Conservation (phyloP, 257 asterid species). For the Primulina eburnea region DNA sequence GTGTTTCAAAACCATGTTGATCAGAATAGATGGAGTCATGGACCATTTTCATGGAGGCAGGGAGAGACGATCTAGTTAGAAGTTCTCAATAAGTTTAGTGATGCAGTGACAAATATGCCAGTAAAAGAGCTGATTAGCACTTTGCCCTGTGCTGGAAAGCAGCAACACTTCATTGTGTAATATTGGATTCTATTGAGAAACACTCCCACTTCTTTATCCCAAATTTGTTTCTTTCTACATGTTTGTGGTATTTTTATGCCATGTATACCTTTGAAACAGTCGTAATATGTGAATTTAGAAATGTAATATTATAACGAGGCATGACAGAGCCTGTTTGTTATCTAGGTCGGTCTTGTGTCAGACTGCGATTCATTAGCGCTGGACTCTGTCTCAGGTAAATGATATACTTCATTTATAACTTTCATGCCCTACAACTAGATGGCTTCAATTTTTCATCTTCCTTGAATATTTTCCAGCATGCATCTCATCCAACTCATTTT, state of each 20-base stretch:
- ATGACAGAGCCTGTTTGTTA: slow-evolving; percentile 23
- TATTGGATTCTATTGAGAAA: not conserved
- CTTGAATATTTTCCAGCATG: not conserved
- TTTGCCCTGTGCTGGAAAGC: not conserved
- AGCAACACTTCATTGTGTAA: slow-evolving; percentile 3
- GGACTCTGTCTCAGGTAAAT: slow-evolving; percentile 77
- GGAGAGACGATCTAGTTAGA: not conserved
- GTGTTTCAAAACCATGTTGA: not conserved
- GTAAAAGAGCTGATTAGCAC: not conserved
- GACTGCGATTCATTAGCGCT: slow-evolving; percentile 79
- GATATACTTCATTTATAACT: not conserved
- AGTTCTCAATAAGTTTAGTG: slow-evolving; percentile 9
- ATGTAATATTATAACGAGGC: slow-evolving; percentile 10
- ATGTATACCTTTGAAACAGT: not conserved
- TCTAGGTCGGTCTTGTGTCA: slow-evolving; percentile 87
- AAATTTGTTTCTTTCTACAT: not conserved
- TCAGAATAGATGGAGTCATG: not conserved
- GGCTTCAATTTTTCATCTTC: not conserved
- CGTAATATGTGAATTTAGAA: too few relatives aligned
- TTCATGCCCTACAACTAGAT: not conserved
- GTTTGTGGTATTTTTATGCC: not conserved
- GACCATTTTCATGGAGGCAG: slow-evolving; percentile 10
- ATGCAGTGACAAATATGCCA: not conserved
- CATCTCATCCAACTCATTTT: not conserved
- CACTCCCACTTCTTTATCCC: not conserved